phyloP scores from a whole-genome alignment of 495 filamentous ascomycete species.

The Parathielavia appendiculata region DNA sequence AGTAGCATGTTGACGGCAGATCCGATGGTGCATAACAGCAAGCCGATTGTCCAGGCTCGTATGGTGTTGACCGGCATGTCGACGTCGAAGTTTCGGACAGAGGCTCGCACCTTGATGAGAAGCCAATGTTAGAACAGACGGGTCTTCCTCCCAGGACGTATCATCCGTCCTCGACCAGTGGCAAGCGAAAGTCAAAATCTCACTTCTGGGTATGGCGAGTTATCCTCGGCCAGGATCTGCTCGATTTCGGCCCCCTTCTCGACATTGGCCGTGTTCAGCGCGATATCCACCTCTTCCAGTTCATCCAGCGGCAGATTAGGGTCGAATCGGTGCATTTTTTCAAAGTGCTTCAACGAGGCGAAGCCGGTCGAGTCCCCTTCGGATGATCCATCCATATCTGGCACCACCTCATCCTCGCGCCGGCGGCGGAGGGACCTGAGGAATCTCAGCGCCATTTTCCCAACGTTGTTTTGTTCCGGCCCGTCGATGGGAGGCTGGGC shows the following conservation, averaged over 20 bases:
- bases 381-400: slow-evolving; percentile 28
- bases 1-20: slow-evolving; percentile 69
- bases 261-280: slow-evolving; percentile 50
- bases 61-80: slow-evolving; percentile 64
- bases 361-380: slow-evolving; percentile 29
- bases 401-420: slow-evolving; percentile 24
- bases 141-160: not conserved
- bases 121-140: slow-evolving; percentile 16
- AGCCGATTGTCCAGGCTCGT: slow-evolving; percentile 66
- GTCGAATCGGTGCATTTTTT: slow-evolving; percentile 61
- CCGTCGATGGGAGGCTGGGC: slow-evolving; percentile 2
- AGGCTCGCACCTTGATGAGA: slow-evolving; percentile 56
- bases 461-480: not conserved
- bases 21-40: slow-evolving; percentile 57
- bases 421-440: slow-evolving; percentile 29
- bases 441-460: slow-evolving; percentile 18
- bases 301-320: slow-evolving; percentile 63
- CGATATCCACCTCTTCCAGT: slow-evolving; percentile 55
- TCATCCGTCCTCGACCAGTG: not conserved
- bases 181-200: slow-evolving; percentile 9
- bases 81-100: slow-evolving; percentile 60
- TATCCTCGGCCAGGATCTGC: slow-evolving; percentile 54
- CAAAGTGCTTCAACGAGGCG: slow-evolving; percentile 44
- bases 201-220: slow-evolving; percentile 68
- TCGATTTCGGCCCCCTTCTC: slow-evolving; percentile 52